phyloP scores from a whole-genome alignment of 2,329 filamentous ascomycete species.

The Aspergillus sp. region DNA sequence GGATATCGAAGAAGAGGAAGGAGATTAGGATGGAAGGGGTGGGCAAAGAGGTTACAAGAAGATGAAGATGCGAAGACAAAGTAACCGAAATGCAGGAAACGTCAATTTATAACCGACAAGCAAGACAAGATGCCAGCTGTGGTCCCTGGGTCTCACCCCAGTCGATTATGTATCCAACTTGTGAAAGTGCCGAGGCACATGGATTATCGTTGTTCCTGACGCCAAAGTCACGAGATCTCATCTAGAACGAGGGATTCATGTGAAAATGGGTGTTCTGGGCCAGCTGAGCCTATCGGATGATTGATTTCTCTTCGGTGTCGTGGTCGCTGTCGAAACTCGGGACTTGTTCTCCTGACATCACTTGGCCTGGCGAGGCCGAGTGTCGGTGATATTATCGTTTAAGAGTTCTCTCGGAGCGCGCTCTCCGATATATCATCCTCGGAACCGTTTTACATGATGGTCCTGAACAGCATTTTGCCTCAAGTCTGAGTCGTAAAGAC shows the following conservation, averaged over 20 bases:
- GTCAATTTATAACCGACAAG: slow-evolving; percentile 23
- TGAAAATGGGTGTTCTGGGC: slow-evolving; percentile 21
- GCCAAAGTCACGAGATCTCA: slow-evolving; percentile 31
- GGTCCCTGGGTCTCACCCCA: slow-evolving; percentile 7
- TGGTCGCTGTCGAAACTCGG: slow-evolving; percentile 11
- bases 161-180: slow-evolving; percentile 28
- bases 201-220: slow-evolving; percentile 32
- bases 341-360: slow-evolving; percentile 4
- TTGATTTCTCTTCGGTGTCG: background rate
- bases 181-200: slow-evolving; percentile 39
- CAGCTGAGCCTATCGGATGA: background rate
- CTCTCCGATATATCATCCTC: background rate
- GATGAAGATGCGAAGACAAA: slow-evolving; percentile 3
- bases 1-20: slow-evolving; percentile 1
- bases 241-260: slow-evolving; percentile 24
- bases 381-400: background rate
- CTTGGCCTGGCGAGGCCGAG: background rate
- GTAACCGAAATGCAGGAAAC: slow-evolving; percentile 8
- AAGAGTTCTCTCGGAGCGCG: background rate
- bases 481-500: background rate
- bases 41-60: slow-evolving; percentile 1
- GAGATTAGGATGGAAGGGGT: slow-evolving; percentile 9
- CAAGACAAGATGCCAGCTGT: slow-evolving; percentile 12
- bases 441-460: background rate
- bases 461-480: background rate